Conservation (phyloP, 1,139 yeast species). For the Saccharomyces uvarum region DNA sequence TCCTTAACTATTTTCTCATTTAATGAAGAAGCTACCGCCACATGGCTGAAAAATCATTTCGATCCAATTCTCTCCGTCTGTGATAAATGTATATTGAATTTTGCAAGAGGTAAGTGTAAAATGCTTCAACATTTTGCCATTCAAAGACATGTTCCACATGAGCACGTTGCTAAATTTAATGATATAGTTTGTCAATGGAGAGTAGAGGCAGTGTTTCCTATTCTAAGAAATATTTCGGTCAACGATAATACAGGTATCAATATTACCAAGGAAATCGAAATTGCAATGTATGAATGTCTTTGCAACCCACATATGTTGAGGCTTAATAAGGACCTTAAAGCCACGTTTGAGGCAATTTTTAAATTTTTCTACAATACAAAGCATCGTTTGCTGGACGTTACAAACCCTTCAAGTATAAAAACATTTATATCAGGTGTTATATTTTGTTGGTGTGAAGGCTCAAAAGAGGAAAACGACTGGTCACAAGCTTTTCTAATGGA, state of each 20-base stretch:
- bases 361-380: slow-evolving; percentile 25
- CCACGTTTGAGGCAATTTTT: slow-evolving; percentile 32
- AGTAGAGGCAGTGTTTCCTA: slow-evolving; percentile 32
- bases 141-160: slow-evolving; percentile 42
- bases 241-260: slow-evolving; percentile 16
- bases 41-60: slow-evolving; percentile 39
- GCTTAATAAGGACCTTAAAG: slow-evolving; percentile 32
- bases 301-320: slow-evolving; percentile 47
- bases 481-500: slow-evolving; percentile 34
- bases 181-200: slow-evolving; percentile 51
- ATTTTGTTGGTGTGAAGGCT: slow-evolving; percentile 48
- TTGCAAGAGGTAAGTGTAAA: slow-evolving; percentile 46
- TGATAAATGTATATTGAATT: slow-evolving; percentile 44
- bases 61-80: slow-evolving; percentile 40
- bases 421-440: slow-evolving; percentile 43
- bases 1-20: slow-evolving; percentile 54
- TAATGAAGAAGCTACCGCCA: slow-evolving; percentile 39
- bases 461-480: slow-evolving; percentile 41
- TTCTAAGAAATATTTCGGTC: slow-evolving; percentile 28
- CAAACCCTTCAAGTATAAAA: slow-evolving; percentile 14
- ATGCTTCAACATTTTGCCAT: slow-evolving; percentile 47
- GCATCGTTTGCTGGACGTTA: slow-evolving; percentile 20
- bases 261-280: slow-evolving; percentile 26
- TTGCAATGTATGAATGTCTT: slow-evolving; percentile 41
- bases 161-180: slow-evolving; percentile 45